A percentile compares a stretch with the other conserved stretches of the same genome.
These are phyloP conservation scores for Suhomyces vadensis DNA, from an alignment of 805 yeast species.

Conservation along the genomic window DNA sequence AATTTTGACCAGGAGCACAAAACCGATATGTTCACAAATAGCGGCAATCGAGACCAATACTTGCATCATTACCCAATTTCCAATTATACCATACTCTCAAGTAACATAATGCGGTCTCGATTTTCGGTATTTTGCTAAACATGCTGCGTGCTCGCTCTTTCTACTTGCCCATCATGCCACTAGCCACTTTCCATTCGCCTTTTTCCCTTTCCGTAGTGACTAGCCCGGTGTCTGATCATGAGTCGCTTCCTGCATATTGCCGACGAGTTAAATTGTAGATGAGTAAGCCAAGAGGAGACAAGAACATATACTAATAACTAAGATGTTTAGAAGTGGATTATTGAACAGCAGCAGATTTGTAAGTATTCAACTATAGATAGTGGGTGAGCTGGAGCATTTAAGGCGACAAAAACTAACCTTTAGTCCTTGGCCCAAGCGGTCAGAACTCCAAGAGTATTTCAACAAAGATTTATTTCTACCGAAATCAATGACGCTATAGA, in stretches of 20 bases:
- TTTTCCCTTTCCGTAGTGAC: too few relatives aligned
- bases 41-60: too few relatives aligned
- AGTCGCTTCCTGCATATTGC: slow-evolving; percentile 10
- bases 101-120: too few relatives aligned
- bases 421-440: slow-evolving; percentile 2
- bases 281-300: slow-evolving; percentile 7
- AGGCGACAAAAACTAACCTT: background rate
- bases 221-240: too few relatives aligned
- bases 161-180: too few relatives aligned
- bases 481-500: slow-evolving; percentile 85
- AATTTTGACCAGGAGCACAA: slow-evolving; percentile 3
- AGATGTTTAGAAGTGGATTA: slow-evolving; percentile 20
- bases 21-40: background rate
- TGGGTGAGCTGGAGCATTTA: background rate
- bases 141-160: too few relatives aligned
- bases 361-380: slow-evolving; percentile 8
- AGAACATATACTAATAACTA: slow-evolving; percentile 4
- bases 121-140: too few relatives aligned
- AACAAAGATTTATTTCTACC: slow-evolving; percentile 58
- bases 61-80: too few relatives aligned
- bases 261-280: slow-evolving; percentile 9
- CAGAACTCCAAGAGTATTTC: slow-evolving; percentile 5
- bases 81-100: too few relatives aligned
- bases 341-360: slow-evolving; percentile 16
- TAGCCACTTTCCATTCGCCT: too few relatives aligned